Conservation (phyloP, 805 yeast species). For the Yarrowia bubula region DNA sequence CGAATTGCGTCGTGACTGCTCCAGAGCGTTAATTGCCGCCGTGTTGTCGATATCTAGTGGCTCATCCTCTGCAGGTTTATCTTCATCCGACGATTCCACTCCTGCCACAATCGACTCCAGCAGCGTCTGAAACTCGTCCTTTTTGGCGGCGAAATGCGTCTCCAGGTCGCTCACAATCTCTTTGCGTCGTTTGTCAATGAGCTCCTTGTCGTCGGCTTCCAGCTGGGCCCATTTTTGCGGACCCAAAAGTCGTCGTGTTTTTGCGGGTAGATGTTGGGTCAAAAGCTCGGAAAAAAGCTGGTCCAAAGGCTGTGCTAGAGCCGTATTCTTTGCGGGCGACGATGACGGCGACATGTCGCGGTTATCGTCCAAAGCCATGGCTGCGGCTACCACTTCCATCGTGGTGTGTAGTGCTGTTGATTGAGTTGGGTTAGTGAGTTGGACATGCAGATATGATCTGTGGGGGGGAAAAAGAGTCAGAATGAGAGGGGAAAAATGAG, state of each 20-base stretch:
- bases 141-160: background rate
- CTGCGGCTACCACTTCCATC: slow-evolving; percentile 23
- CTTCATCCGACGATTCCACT: background rate
- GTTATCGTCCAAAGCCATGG: slow-evolving; percentile 20
- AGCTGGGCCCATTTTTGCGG: background rate
- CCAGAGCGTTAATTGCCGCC: slow-evolving; percentile 12
- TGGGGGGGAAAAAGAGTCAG: background rate
- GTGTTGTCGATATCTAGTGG: slow-evolving; percentile 11
- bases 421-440: background rate
- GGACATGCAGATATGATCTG: slow-evolving; percentile 12
- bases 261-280: background rate
- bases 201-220: slow-evolving; percentile 15
- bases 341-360: slow-evolving; percentile 18
- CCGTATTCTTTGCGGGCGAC: background rate
- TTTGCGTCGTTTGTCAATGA: slow-evolving; percentile 14
- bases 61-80: background rate
- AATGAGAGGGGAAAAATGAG: background rate
- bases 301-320: background rate
- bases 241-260: background rate
- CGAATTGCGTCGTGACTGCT: slow-evolving; percentile 18
- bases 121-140: slow-evolving; percentile 7
- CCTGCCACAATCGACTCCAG: slow-evolving; percentile 13
- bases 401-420: background rate
- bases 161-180: slow-evolving; percentile 8
- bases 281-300: background rate